Conservation (phyloP, 2,329 filamentous ascomycete species). For the Epichloe aotearoae region DNA sequence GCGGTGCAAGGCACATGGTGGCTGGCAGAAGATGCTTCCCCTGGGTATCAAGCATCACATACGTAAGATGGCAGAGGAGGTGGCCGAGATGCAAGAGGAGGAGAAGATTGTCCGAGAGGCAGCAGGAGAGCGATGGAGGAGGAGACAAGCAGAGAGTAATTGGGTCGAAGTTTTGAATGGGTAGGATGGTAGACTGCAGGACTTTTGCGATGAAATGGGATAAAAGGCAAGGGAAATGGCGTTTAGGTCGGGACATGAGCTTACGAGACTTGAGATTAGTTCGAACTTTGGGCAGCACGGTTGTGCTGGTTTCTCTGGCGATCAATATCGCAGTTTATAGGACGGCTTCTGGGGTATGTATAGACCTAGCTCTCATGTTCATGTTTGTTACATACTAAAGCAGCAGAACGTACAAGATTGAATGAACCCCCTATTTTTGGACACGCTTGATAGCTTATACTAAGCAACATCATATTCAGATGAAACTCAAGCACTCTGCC, state of each 20-base stretch:
- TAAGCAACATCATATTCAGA: too few relatives aligned
- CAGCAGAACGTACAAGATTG: too few relatives aligned
- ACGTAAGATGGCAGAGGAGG: conserved; percentile 39
- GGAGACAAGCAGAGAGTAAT: conserved; percentile 37
- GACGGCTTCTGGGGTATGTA: too few relatives aligned
- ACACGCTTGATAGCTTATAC: too few relatives aligned
- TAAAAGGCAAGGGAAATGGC: neutral
- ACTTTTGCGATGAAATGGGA: neutral
- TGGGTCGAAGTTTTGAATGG: conserved; percentile 23
- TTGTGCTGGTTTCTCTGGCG: too few relatives aligned
- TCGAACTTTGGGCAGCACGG: too few relatives aligned
- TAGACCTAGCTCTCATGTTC: too few relatives aligned
- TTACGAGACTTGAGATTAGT: neutral
- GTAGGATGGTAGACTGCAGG: neutral
- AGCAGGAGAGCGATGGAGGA: conserved; percentile 35
- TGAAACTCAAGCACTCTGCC: too few relatives aligned
- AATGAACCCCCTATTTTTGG: too few relatives aligned
- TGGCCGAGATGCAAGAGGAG: conserved; percentile 35
- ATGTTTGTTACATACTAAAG: too few relatives aligned
- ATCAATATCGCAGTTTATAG: too few relatives aligned
- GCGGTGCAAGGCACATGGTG: conserved; percentile 43
- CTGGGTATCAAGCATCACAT: conserved; percentile 39
- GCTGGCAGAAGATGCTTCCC: conserved; percentile 43
- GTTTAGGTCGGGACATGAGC: neutral
- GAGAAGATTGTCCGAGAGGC: conserved; percentile 39